A percentile compares a stretch with the other conserved stretches of the same genome.
phyloP scores from a whole-genome alignment of 805 yeast species.

The Candida vaughaniae region DNA sequence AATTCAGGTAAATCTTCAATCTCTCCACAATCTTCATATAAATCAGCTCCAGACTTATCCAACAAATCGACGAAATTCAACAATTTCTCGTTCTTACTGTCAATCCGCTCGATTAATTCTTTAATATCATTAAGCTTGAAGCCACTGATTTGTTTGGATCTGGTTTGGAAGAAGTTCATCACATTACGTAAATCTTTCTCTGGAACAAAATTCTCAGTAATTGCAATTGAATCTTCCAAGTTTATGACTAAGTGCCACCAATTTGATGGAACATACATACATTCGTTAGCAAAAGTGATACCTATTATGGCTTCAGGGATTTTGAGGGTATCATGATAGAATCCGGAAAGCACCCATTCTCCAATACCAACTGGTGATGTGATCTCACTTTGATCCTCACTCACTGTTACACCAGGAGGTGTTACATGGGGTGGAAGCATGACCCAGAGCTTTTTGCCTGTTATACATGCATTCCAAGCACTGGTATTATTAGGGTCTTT shows the following conservation, averaged over 20 bases:
- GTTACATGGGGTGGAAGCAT: conserved; percentile 76
- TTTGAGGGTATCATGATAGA: conserved; percentile 64
- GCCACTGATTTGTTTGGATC: conserved; percentile 74
- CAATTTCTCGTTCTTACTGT: conserved; percentile 1
- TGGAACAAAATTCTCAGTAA: conserved; percentile 89
- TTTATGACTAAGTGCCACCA: conserved; percentile 98
- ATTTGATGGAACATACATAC: conserved; percentile 88
- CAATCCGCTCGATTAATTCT: conserved; percentile 23
- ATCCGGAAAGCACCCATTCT: conserved; percentile 86
- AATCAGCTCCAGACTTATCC: conserved; percentile 9
- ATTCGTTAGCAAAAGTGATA: conserved; percentile 77
- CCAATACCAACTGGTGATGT: conserved; percentile 91
- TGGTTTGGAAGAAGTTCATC: conserved; percentile 64
- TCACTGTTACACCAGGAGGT: conserved; percentile 87
- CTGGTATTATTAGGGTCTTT: conserved; percentile 89
- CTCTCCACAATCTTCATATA: conserved; percentile 65
- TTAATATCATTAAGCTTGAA: conserved; percentile 60
- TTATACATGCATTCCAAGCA: conserved; percentile 83
- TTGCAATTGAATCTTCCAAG: conserved; percentile 75
- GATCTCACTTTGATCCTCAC: conserved; percentile 78
- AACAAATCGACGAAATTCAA: conserved; percentile 2
- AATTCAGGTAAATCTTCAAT: conserved; percentile 38
- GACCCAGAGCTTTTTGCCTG: conserved; percentile 81
- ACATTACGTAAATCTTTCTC: conserved; percentile 57
- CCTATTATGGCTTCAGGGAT: conserved; percentile 64